These are phyloP conservation scores for Sonneratia caseolaris DNA, from an alignment of 345 rosid species.

Conservation along the genomic window DNA sequence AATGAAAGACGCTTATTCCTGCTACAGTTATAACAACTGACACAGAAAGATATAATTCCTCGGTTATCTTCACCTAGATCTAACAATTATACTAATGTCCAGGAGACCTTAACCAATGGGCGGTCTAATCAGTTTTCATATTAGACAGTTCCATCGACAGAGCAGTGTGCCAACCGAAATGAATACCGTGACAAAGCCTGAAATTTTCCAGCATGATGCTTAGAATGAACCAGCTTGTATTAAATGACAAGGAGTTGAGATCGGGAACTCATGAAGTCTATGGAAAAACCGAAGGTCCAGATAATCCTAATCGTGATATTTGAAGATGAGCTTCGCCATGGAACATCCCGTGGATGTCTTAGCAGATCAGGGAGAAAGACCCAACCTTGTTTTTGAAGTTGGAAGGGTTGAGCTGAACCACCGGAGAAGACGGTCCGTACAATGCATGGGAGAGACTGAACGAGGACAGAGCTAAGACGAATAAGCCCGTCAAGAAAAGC, in stretches of 20 bases:
- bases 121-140: no score
- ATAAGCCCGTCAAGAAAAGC: conserved; percentile 17
- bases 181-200: no score
- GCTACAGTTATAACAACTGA: background rate
- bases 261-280: no score
- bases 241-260: no score
- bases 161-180: no score
- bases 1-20: background rate
- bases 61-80: no score
- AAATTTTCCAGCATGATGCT: no score
- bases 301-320: background rate
- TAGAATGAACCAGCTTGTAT: no score
- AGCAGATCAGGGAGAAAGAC: background rate
- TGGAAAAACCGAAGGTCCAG: background rate
- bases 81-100: no score
- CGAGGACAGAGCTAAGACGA: conserved; percentile 15
- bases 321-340: background rate
- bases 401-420: conserved; percentile 7
- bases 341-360: background rate
- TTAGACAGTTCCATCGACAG: no score
- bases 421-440: conserved; percentile 62
- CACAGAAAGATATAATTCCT: no score
- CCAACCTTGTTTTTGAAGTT: conserved; percentile 7
- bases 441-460: conserved; percentile 38
- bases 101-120: no score